Base-by-base conservation (phyloP, 2,329 filamentous ascomycete genomes). In the Calonectria pteridis region DNA sequence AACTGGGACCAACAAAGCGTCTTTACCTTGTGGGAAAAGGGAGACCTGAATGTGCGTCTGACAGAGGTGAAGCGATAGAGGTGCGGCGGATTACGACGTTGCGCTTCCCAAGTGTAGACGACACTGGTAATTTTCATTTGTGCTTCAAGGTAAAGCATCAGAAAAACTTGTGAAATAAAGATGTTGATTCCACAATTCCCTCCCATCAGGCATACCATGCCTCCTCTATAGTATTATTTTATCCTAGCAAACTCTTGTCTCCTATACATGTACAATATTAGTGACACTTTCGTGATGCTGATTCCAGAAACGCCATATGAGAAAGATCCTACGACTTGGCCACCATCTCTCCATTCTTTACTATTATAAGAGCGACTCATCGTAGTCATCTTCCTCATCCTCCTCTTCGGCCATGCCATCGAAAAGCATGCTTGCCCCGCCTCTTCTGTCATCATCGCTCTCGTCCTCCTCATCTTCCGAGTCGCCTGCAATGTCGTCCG, bases 331-430 rank as follows among this genome's bases (percentile, higher is more conserved):
- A 28, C 28, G 16, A 14, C 26, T 13, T 28, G 35, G 11, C 23
- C 11, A 4, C 23, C n/a, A 3, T n/a, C 23, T 28, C 55, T n/a
- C 14, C 10, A 26, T 16, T 18, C 6, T 62, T 62, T 23, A 37
- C 55, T 28, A 62, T 62, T 62, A 62, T 28, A 62, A 40, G 35
- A 62, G 23, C 26, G 55, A 62, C n/a, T 62, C 55, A 46, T 72
- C 29, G 26, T 74, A 77, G 6, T 77, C 69, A 43, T 74, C 65
- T 26, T 69, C 72, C n/a, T 78, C 79, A 10, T 82, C 81, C 1
- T 81, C 80, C 37, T 84, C 84, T 2, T 81, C 83, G 0, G 84
- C 84, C 82, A 85, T 83, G 23, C 76, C 76, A 55, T 81, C 77
- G 9, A 85, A 73, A 77, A 0, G 77, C 82, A 23, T 80, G 73